Base-by-base conservation (phyloP, 2,329 filamentous ascomycete genomes). In the Pochonia chlamydosporia region DNA sequence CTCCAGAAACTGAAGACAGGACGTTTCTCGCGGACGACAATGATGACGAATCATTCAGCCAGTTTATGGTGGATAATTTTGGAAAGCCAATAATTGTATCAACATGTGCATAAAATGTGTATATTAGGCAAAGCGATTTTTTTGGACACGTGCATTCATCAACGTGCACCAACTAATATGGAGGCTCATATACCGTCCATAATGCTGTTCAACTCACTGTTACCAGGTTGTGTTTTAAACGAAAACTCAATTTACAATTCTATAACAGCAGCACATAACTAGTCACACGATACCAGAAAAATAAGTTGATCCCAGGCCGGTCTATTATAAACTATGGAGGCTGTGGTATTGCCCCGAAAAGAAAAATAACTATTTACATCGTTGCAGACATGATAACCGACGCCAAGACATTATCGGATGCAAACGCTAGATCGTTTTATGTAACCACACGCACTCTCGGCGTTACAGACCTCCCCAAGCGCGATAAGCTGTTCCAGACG, bases 11-110 rank as follows among this genome's bases (percentile, higher is more conserved):
- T 7, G 59, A 70, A 24, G 69, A 73, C 46, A 51, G 57, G n/a
- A 43, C 45, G 5, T 59, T 68, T 24, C 54, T 72, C 16, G 48
- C 59, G 24, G 70, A 72, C 40, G 60, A 65, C 4, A 65, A 70
- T 20, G 69, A 72, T 31, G 67, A 68, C 41, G 67, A 70, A 41
- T 62, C 68, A 0, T 73, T 73, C 41, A 72, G 68, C 37, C 68
- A 72, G 44, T 73, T 73, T 51, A 57, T 65, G 49, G 65, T 72
- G 8, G 66, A 71, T 31, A 52, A 49, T 18, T 51, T 59, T 18
- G 67, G 68, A n/a, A 65, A 62, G 49, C 64, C 67, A 42, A 62
- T 68, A 18, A 52, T 62, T 37, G 55, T 65, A 18, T 52, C 62
- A 11, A 53, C 61, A 16, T 61, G 58, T 46, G 57, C 54, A 26